Percentiles rank a stretch among this genome's conserved stretches.
These are phyloP conservation scores for Rutstroemia sp. DNA, from an alignment of 2,329 filamentous ascomycete species.

Conservation along the genomic window DNA sequence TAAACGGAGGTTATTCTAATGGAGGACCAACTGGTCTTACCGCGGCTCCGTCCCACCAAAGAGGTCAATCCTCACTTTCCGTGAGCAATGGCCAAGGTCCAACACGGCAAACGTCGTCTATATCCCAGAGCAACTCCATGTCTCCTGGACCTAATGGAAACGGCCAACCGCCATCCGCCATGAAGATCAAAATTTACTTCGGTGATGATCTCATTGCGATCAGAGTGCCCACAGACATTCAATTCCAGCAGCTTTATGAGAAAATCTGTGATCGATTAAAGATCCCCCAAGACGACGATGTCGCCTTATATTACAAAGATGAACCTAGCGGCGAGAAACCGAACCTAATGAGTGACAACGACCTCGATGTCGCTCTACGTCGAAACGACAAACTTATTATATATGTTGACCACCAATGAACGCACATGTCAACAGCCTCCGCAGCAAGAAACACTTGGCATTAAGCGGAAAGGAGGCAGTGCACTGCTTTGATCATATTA, in stretches of 20 bases:
- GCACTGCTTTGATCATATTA: conserved; percentile 2
- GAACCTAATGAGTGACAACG: conserved; percentile 69
- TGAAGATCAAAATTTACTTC: conserved; percentile 95
- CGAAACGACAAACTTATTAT: conserved; percentile 83
- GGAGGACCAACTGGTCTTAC: conserved; percentile 47
- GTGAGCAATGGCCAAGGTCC: conserved; percentile 18
- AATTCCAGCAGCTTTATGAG: conserved; percentile 68
- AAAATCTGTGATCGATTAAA: conserved; percentile 82
- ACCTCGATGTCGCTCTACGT: conserved; percentile 72
- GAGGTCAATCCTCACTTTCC: conserved; percentile 34
- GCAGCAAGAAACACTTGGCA: not conserved
- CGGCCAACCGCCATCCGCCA: conserved; percentile 38
- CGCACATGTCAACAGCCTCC: not conserved
- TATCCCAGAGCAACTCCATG: conserved; percentile 48
- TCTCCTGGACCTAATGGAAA: conserved; percentile 38
- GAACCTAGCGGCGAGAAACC: conserved; percentile 63
- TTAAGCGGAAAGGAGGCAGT: conserved; percentile 7
- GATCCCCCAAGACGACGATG: conserved; percentile 58
- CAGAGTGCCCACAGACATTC: conserved; percentile 74
- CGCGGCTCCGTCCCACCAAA: conserved; percentile 38
- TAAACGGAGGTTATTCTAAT: conserved; percentile 49
- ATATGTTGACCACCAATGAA: conserved; percentile 47
- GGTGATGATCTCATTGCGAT: conserved; percentile 89
- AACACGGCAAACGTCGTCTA: conserved; percentile 29
- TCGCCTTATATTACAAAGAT: conserved; percentile 80